Base-by-base conservation (phyloP, 352 stramenopile species). In the Pythium vanterpoolii region DNA sequence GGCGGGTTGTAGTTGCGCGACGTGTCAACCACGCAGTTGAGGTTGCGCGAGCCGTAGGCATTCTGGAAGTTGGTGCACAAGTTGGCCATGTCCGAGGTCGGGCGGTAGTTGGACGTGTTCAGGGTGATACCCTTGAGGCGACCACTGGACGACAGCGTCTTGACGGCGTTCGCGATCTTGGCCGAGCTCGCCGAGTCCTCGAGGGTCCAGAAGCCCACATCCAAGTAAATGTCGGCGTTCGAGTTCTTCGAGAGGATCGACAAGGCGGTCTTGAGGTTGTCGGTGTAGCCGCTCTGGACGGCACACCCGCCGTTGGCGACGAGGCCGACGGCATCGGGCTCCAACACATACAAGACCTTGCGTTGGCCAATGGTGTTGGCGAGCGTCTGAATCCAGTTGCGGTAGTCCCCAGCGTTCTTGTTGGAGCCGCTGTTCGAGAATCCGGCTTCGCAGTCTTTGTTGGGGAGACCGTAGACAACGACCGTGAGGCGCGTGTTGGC, bases 41-140 rank as follows among this genome's bases (percentile, higher is more conserved):
- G 48, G 9, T 66, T 53, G 2, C 47, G 72, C 24, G 68, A 72
- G 8, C 69, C 73, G 51, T 81, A 52, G 1, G 76, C 76, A n/a
- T 21, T 58, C 52, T 90, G 76, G 57, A 90, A 92, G 47, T 69
- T 85, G 33, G 43, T 62, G 61, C 79, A 92, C 5, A 87, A 58
- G 16, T 53, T 61, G 5, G 72, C 56, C 8, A 92, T 62, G n/a
- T 77, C 66, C 43, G 43, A 54, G 24, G 63, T 87, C 6, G 76
- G 73, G 54, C 80, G 79, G 50, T 89, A 92, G 71, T 92, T 92
- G 60, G 74, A 87, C 16, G 83, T 89, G 73, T 92, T 90, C 48
- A 92, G 72, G 34, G 72, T 71, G 54, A 91, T 89, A 14, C 79
- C 82, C 60, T 86, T 86, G 42, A 91, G 46, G 5, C 47, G 38